Evolutionary conservation across 768 basidiomycete genomes (phyloP), one percentile per base, ranked within the genome.

Genomic region (Tulasnella sp.): DNA sequence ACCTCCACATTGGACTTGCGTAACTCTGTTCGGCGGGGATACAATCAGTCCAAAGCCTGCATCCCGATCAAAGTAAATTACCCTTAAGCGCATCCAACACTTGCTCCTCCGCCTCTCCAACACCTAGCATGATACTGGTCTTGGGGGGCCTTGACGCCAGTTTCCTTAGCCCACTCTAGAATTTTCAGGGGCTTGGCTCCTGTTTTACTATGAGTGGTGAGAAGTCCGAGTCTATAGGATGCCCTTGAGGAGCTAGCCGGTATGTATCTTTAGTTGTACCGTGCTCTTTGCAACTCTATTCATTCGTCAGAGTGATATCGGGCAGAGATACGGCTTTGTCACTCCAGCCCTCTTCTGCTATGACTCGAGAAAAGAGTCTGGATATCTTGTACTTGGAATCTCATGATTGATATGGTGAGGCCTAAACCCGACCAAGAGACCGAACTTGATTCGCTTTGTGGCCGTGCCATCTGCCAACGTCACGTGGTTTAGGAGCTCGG

Each of bases 81-180:
- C 97, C 93, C 86, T 88, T 88, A 4, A 99, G 86, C 2, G 96
- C 90, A 80, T 91, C 88, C 82, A 91, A 83, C 15, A 99, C 80
- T 82, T 99, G 93, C 5, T 92, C 90, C 54, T 90, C 89, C 52
- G 86, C 88, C 85, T 99, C 97, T 11, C 97, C 97, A 1, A 99
- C 91, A 76, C 97, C 97, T 67, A 99, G 89, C 97, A 99, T 99
- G 77, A 99, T 91, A 81, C 96, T 98, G 12, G 96, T 98, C 86
- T 99, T 99, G 11, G 97, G 99, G n/a, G 76, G 99, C 87, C 68
- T 89, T 88, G 2, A 93, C 94, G 7, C 92, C 94, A 77, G 90
- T 87, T 77, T 88, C 88, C 85, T 97, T 96, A 15, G 94, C 94
- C 72, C 90, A 90, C 81, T 92, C 86, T n/a, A 67, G 25, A 12